Evolutionary conservation across 2,329 filamentous ascomycete species (phyloP).

Genomic region (Delphinella strobiligena): DNA sequence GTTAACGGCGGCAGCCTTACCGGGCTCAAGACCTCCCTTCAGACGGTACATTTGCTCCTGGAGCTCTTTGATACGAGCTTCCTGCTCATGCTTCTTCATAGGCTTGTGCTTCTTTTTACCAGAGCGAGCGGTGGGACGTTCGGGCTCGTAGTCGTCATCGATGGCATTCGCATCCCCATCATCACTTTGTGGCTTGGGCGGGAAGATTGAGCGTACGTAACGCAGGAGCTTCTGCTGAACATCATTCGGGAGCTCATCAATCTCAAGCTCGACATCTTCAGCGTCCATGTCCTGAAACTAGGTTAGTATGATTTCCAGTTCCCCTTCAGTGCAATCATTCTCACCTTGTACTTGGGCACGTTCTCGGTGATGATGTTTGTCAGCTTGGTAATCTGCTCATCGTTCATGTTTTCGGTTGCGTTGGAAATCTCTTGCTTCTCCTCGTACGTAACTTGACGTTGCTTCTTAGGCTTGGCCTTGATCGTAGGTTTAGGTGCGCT

Average conservation of each 20-base stretch:
- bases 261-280: conserved; percentile 54
- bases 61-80: conserved; percentile 52
- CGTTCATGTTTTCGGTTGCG: conserved; percentile 49
- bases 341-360: conserved; percentile 55
- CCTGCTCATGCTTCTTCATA: conserved; percentile 62
- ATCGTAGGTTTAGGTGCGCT: conserved; percentile 30
- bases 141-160: conserved; percentile 39
- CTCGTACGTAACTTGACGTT: conserved; percentile 55
- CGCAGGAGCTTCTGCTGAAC: conserved; percentile 44
- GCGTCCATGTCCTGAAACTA: conserved; percentile 33
- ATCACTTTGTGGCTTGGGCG: conserved; percentile 9
- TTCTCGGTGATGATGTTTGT: conserved; percentile 86
- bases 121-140: conserved; percentile 23
- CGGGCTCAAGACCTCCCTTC: conserved; percentile 2
- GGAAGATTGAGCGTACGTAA: conserved; percentile 37
- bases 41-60: conserved; percentile 41
- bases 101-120: conserved; percentile 61
- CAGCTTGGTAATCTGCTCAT: conserved; percentile 64
- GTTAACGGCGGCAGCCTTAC: conserved; percentile 1
- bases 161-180: conserved; percentile 25
- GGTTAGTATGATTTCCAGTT: too few relatives aligned
- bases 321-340: too few relatives aligned
- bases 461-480: conserved; percentile 44
- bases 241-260: conserved; percentile 44
- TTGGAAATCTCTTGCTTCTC: conserved; percentile 84